These are phyloP conservation scores for Dipodascopsis tothii DNA, from an alignment of 805 yeast genomes.

Conservation along the genomic window DNA sequence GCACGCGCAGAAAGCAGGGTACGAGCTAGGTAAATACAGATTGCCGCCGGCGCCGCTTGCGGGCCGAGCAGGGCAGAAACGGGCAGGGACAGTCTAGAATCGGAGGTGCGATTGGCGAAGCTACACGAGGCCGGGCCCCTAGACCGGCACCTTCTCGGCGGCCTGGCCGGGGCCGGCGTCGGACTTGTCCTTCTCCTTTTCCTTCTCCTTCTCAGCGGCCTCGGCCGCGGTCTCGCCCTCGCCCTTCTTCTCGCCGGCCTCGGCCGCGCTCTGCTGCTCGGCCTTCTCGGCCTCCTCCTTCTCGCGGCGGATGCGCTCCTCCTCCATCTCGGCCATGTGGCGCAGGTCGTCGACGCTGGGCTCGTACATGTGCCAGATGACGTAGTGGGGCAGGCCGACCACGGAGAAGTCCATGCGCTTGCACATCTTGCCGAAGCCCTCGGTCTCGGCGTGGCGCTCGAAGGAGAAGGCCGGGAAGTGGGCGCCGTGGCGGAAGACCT, in stretches of 20 bases:
- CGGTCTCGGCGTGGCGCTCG: constrained; percentile 95
- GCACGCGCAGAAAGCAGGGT: no score
- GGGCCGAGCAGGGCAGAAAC: no score
- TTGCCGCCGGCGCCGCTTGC: no score
- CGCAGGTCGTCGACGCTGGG: constrained; percentile 86
- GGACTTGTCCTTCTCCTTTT: neutral
- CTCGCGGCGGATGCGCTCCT: constrained; percentile 33
- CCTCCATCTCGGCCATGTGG: constrained; percentile 40
- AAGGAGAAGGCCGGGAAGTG: constrained; percentile 96
- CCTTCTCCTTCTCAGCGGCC: neutral
- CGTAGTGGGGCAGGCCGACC: constrained; percentile 87
- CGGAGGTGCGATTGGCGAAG: no score
- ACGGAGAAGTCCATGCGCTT: constrained; percentile 81
- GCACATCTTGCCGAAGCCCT: constrained; percentile 79
- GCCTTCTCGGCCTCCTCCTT: constrained; percentile 26
- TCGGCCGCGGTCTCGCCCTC: neutral
- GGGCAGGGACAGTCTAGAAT: no score
- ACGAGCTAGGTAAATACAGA: no score
- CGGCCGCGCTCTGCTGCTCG: constrained; percentile 7
- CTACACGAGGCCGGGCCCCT: no score
- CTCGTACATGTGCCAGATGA: constrained; percentile 94
- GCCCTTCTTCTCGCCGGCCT: constrained; percentile 4
- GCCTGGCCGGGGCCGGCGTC: neutral
- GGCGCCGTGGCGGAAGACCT: constrained; percentile 78
- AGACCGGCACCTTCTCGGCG: neutral